These are phyloP conservation scores for Ocimum tenuiflorum DNA, from an alignment of 257 asterid species.

Conservation along the genomic window DNA sequence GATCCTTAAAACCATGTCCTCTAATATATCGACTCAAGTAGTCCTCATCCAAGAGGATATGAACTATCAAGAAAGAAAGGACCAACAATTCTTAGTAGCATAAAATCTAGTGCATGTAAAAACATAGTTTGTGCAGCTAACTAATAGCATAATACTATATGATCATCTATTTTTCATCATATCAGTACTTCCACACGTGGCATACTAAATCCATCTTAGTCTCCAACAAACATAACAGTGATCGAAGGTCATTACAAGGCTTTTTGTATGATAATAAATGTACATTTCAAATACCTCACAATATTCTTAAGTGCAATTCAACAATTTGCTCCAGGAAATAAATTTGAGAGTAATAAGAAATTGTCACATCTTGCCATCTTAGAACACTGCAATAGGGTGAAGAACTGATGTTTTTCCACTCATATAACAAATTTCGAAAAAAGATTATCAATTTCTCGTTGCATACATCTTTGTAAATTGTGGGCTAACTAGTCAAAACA, in stretches of 20 bases:
- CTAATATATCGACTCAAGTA: not conserved
- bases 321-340: not conserved
- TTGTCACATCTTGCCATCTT: conserved; percentile 5
- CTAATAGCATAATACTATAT: not conserved
- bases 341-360: not conserved
- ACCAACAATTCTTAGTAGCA: not conserved
- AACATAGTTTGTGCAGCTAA: not conserved
- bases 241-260: not conserved
- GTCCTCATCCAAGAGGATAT: not conserved
- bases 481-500: not conserved
- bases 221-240: not conserved
- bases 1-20: not conserved
- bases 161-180: not conserved
- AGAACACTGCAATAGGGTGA: not conserved
- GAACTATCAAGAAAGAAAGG: not conserved
- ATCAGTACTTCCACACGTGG: not conserved
- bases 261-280: not conserved
- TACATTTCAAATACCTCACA: not conserved
- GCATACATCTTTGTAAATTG: conserved; percentile 2
- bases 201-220: not conserved
- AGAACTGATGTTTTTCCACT: not conserved
- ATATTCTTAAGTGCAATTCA: not conserved
- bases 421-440: not conserved
- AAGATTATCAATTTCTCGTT: not conserved
- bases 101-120: not conserved